Evolutionary conservation across 2,329 filamentous ascomycete genomes (phyloP).

Genomic region (Ploettnerulaceae sp.): DNA sequence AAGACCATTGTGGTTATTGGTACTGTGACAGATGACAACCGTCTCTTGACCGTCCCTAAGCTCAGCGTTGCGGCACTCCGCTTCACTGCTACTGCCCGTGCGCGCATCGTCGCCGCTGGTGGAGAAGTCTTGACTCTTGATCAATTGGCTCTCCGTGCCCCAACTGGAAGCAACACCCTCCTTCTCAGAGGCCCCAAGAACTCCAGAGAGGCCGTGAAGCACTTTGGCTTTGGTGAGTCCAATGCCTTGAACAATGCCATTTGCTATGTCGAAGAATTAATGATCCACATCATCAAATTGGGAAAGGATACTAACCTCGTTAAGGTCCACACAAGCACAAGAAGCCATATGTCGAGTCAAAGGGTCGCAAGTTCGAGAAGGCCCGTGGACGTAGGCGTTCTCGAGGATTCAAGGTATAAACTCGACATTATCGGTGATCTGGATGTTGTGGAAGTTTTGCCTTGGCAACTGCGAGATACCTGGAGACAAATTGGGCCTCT

Average conservation of each 20-base stretch:
- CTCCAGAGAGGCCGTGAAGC: constrained; percentile 94
- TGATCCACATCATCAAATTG: too few relatives aligned
- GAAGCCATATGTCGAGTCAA: constrained; percentile 97
- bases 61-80: constrained; percentile 88
- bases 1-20: constrained; percentile 93
- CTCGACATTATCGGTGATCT: constrained; percentile 15
- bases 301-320: too few relatives aligned
- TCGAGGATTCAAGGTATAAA: constrained; percentile 99
- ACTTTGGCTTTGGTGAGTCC: constrained; percentile 80
- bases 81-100: constrained; percentile 94
- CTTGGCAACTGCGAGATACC: constrained; percentile 24
- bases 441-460: constrained; percentile 22
- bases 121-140: constrained; percentile 95
- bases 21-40: constrained; percentile 97
- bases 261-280: too few relatives aligned
- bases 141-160: constrained; percentile 91
- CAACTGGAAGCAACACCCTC: constrained; percentile 94
- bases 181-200: constrained; percentile 98
- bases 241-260: too few relatives aligned
- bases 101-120: constrained; percentile 87
- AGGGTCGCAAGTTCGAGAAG: constrained; percentile 99
- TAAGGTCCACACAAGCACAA: constrained; percentile 35
- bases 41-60: constrained; percentile 85
- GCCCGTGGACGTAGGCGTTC: constrained; percentile 98
- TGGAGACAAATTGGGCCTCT: constrained; percentile 36